These are phyloP conservation scores for Coccomyxa sp. DNA, from an alignment of 139 green algal genomes.

Conservation along the genomic window DNA sequence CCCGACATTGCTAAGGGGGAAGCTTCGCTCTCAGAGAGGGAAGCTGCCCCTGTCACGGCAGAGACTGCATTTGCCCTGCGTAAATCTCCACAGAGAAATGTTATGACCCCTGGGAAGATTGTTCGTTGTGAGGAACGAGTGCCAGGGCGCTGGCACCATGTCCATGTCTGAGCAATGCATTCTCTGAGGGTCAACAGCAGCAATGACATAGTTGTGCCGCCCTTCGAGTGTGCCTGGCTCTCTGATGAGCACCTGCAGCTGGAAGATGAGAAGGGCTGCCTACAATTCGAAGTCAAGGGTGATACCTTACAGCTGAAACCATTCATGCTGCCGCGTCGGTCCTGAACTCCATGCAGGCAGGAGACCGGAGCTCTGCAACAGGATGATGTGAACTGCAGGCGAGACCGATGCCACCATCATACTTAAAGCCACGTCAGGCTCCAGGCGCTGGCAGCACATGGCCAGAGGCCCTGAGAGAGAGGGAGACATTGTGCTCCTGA, in stretches of 20 bases:
- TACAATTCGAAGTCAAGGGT: conserved; percentile 71
- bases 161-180: background rate
- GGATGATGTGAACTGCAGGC: conserved; percentile 23
- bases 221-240: conserved; percentile 82
- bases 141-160: no score
- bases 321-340: background rate
- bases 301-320: background rate
- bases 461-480: background rate
- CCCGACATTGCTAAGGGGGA: no score
- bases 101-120: no score
- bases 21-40: no score
- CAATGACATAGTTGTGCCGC: conserved; percentile 66
- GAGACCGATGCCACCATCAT: conserved; percentile 80
- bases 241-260: conserved; percentile 42
- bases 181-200: conserved; percentile 41
- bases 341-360: background rate
- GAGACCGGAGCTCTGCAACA: no score
- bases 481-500: conserved; percentile 3
- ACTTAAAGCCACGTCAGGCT: conserved; percentile 59
- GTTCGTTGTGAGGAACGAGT: no score
- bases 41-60: no score
- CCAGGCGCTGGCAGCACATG: conserved; percentile 65
- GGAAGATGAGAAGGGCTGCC: conserved; percentile 33
- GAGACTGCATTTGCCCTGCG: no score
- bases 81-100: no score